phyloP scores from a whole-genome alignment of 1,284 basidiomycete genomes.

The Boletellus deceptivus region DNA sequence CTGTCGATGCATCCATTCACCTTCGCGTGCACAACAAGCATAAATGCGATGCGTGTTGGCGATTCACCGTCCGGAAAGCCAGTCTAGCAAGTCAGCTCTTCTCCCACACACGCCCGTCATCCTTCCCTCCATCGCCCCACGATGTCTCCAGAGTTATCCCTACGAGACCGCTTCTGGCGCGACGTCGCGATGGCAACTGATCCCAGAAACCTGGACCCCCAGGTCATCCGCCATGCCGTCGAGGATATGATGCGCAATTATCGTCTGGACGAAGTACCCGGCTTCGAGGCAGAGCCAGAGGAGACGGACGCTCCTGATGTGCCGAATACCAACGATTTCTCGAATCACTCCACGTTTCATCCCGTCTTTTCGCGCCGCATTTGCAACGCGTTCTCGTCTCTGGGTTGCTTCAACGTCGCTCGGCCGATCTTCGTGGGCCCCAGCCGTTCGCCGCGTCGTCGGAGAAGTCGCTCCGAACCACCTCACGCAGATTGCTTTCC shows the following conservation, averaged over 20 bases:
- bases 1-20: background rate
- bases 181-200: conserved; percentile 17
- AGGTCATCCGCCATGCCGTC: conserved; percentile 19
- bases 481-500: conserved; percentile 17
- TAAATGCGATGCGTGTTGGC: conserved; percentile 8
- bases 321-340: conserved; percentile 17
- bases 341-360: conserved; percentile 17
- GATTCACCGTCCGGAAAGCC: background rate
- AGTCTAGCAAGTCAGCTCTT: background rate
- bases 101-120: conserved; percentile 6
- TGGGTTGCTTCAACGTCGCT: conserved; percentile 2
- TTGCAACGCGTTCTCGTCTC: background rate
- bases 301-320: background rate
- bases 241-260: conserved; percentile 27
- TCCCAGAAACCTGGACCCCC: conserved; percentile 11
- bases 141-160: conserved; percentile 16
- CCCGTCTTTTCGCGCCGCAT: conserved; percentile 19
- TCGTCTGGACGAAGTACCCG: conserved; percentile 20
- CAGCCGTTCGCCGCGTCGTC: conserved; percentile 6
- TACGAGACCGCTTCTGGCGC: conserved; percentile 27
- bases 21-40: conserved; percentile 6
- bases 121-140: background rate
- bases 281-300: conserved; percentile 10
- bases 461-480: conserved; percentile 2
- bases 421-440: conserved; percentile 20